Conservation (phyloP, 2,329 filamentous ascomycete genomes). For the Penicillium sp. region DNA sequence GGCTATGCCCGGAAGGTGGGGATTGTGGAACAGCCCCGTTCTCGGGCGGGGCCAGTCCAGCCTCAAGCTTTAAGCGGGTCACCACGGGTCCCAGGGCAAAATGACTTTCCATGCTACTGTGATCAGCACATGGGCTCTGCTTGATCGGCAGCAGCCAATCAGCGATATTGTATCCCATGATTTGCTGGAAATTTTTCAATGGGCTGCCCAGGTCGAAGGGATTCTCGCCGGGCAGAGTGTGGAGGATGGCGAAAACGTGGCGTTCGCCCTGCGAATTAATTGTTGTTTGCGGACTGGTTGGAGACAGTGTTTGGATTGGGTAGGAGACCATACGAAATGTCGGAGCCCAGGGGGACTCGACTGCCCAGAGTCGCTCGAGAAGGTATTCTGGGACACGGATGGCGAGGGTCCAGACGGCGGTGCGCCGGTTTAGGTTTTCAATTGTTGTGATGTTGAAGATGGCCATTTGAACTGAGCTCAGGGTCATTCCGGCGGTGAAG, state of each 20-base stretch:
- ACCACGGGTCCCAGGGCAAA: conserved; percentile 67
- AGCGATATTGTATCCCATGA: conserved; percentile 69
- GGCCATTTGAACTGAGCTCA: conserved; percentile 68
- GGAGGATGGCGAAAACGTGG: conserved; percentile 75
- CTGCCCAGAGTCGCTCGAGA: conserved; percentile 30
- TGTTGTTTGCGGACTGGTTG: conserved; percentile 15
- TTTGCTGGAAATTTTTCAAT: conserved; percentile 68
- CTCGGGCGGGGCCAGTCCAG: conserved; percentile 32
- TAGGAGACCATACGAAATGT: conserved; percentile 43
- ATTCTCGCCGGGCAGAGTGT: conserved; percentile 71
- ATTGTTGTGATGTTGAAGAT: conserved; percentile 78
- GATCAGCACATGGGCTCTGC: conserved; percentile 69
- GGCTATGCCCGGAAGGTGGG: conserved; percentile 4
- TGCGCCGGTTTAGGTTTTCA: conserved; percentile 65
- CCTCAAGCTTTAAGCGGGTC: conserved; percentile 51
- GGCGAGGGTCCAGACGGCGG: conserved; percentile 68
- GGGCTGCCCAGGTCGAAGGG: conserved; percentile 73
- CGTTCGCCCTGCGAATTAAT: conserved; percentile 50
- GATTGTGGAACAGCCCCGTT: neutral
- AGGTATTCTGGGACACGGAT: conserved; percentile 61
- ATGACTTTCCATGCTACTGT: conserved; percentile 63
- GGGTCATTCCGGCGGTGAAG: conserved; percentile 76
- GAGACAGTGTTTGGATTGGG: conserved; percentile 33
- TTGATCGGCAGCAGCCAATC: conserved; percentile 82
- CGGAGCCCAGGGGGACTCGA: conserved; percentile 35